A percentile compares a stretch with the other conserved stretches of the same genome.
Conservation (phyloP, 495 filamentous ascomycete species). For the Talaromyces thailandensis region DNA sequence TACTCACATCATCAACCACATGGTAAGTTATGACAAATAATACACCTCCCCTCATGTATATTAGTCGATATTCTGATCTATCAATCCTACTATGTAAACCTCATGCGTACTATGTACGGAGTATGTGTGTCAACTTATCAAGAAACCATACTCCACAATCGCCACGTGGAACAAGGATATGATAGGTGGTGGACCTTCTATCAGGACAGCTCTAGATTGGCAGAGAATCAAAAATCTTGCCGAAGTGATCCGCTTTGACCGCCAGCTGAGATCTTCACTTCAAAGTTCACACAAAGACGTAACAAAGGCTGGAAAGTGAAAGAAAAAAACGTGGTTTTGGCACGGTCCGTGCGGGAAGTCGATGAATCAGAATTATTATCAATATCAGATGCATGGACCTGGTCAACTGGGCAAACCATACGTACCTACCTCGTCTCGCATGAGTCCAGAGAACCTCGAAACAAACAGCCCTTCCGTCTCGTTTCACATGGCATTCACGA, state of each 20-base stretch:
- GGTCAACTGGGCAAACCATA: background rate
- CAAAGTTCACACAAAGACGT: background rate
- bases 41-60: background rate
- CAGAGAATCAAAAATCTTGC: background rate
- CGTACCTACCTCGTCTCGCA: background rate
- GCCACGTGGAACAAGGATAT: slow-evolving; percentile 1
- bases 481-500: background rate
- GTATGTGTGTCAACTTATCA: background rate
- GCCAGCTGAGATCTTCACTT: background rate
- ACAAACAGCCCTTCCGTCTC: background rate
- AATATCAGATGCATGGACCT: background rate
- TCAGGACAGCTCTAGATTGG: background rate
- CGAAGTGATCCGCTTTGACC: background rate
- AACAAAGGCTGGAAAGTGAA: background rate
- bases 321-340: background rate
- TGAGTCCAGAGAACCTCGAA: background rate
- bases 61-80: background rate
- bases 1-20: background rate
- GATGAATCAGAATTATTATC: too few species aligned
- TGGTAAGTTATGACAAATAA: background rate
- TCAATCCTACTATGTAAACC: background rate
- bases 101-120: too few species aligned
- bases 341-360: background rate
- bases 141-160: background rate
- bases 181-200: background rate